Percentiles rank a stretch among this genome's conserved stretches.
These are phyloP conservation scores for Exserohilum rostratum DNA, from an alignment of 2,329 filamentous ascomycete species.

Conservation along the genomic window DNA sequence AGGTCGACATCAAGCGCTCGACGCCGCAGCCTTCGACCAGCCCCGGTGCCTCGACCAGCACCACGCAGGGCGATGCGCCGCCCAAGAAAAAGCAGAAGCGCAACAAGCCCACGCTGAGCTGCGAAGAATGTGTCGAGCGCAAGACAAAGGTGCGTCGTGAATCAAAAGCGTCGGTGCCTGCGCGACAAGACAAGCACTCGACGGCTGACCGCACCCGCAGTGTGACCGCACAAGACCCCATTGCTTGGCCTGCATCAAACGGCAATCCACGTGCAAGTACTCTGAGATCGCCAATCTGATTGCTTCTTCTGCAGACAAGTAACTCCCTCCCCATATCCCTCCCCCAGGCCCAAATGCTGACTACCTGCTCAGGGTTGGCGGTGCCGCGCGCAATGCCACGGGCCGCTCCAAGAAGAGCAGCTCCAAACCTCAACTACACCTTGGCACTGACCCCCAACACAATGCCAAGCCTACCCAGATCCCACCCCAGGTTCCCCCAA, in stretches of 20 bases:
- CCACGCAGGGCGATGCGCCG: conserved; percentile 36
- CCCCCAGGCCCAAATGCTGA: conserved; percentile 21
- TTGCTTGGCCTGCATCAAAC: conserved; percentile 68
- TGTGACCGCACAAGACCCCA: conserved; percentile 74
- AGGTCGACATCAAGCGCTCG: conserved; percentile 6
- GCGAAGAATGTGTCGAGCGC: conserved; percentile 78
- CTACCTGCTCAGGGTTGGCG: conserved; percentile 31
- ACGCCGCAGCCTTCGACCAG: conserved; percentile 24
- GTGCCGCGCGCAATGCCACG: conserved; percentile 26
- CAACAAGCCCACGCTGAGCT: conserved; percentile 82
- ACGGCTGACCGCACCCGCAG: conserved; percentile 50
- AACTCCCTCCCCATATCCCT: conserved; percentile 17
- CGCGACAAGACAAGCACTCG: not conserved
- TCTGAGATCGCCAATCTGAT: conserved; percentile 77
- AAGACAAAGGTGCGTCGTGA: conserved; percentile 72
- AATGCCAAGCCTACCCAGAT: conserved; percentile 32
- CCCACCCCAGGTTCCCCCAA: conserved; percentile 32
- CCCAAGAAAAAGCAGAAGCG: conserved; percentile 77
- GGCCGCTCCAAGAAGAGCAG: conserved; percentile 37
- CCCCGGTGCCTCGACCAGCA: conserved; percentile 25
- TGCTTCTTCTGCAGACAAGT: conserved; percentile 63
- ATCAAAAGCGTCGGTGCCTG: not conserved
- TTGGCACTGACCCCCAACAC: conserved; percentile 32
- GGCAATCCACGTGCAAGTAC: conserved; percentile 77
- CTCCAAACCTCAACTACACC: conserved; percentile 31